Evolutionary conservation across 2,329 filamentous ascomycete species (phyloP).

Genomic region (Exophiala lecanii-corni): DNA sequence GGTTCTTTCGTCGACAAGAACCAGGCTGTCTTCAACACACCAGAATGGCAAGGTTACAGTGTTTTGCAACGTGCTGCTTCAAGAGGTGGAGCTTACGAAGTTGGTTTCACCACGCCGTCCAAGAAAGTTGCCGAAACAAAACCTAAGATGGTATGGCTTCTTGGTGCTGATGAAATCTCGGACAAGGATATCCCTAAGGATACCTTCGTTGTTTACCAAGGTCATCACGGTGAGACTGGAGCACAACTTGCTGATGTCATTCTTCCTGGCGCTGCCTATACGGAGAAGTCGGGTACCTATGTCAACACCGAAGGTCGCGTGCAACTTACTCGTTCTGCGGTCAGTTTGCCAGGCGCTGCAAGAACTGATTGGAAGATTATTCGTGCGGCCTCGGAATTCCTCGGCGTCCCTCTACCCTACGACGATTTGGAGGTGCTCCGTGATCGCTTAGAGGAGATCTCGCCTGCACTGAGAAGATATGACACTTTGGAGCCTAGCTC

Average conservation of each 20-base stretch:
- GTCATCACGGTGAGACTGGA: conserved; percentile 91
- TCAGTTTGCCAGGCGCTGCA: conserved; percentile 79
- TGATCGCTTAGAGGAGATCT: conserved; percentile 93
- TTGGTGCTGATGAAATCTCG: conserved; percentile 87
- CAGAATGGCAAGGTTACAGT: conserved; percentile 97
- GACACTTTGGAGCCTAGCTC: conserved; percentile 83
- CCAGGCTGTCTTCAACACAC: conserved; percentile 76
- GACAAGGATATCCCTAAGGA: conserved; percentile 87
- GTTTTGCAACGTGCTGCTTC: conserved; percentile 91
- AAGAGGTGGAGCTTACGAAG: conserved; percentile 86
- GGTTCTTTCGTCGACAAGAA: conserved; percentile 92
- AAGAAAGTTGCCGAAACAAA: conserved; percentile 74
- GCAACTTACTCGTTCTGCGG: conserved; percentile 87
- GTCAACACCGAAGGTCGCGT: conserved; percentile 97
- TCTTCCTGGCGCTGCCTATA: conserved; percentile 91
- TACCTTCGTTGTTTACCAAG: conserved; percentile 95
- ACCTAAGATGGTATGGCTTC: conserved; percentile 93
- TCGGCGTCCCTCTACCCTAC: conserved; percentile 81
- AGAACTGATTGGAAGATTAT: conserved; percentile 99
- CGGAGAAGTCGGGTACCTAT: conserved; percentile 92
- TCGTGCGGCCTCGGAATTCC: conserved; percentile 84
- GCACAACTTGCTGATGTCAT: conserved; percentile 91
- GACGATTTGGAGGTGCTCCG: conserved; percentile 85
- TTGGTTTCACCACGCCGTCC: conserved; percentile 88
- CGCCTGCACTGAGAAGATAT: conserved; percentile 81